Evolutionary conservation across 169 alveolate genomes (phyloP).

Genomic region (Eimeria maxima): DNA sequence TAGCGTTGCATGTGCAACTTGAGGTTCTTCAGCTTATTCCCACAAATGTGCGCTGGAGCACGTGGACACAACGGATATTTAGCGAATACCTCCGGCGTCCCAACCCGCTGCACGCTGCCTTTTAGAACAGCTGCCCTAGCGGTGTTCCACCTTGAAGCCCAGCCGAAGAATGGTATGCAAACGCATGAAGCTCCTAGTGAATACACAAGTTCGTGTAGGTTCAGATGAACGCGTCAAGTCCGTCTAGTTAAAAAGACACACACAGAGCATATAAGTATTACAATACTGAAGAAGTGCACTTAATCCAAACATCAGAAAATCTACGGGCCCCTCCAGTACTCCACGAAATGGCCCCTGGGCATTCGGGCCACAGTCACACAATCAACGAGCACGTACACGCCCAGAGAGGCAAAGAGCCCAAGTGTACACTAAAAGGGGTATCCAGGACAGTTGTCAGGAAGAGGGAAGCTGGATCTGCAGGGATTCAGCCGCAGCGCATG

Average conservation of each 20-base stretch:
- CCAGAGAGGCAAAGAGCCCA: constrained; percentile 33
- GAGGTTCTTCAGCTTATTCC: constrained; percentile 21
- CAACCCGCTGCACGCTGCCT: constrained; percentile 64
- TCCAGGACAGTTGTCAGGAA: constrained; percentile 60
- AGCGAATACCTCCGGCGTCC: constrained; percentile 11
- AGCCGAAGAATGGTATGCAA: constrained; percentile 26
- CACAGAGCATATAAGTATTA: background rate
- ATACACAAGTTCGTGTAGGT: background rate
- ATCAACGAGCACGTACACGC: constrained; percentile 53
- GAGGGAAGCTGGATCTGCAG: constrained; percentile 27
- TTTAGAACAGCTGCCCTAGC: constrained; percentile 64
- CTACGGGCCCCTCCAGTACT: background rate
- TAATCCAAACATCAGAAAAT: constrained; percentile 15
- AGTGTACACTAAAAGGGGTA: background rate
- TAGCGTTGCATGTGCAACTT: constrained; percentile 62
- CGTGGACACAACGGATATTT: background rate
- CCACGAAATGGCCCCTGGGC: constrained; percentile 53
- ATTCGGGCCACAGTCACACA: constrained; percentile 31
- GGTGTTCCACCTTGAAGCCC: constrained; percentile 28
- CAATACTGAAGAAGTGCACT: constrained; percentile 17
- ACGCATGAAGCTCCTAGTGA: background rate
- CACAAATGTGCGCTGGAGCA: constrained; percentile 31
- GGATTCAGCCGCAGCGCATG: constrained; percentile 59
- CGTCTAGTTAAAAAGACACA: constrained; percentile 29
- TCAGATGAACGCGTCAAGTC: background rate